Evolutionary conservation across 179 eudicot species (phyloP), one percentile per base, ranked within the genome.

Genomic region (Sideroxylon spinosum): DNA sequence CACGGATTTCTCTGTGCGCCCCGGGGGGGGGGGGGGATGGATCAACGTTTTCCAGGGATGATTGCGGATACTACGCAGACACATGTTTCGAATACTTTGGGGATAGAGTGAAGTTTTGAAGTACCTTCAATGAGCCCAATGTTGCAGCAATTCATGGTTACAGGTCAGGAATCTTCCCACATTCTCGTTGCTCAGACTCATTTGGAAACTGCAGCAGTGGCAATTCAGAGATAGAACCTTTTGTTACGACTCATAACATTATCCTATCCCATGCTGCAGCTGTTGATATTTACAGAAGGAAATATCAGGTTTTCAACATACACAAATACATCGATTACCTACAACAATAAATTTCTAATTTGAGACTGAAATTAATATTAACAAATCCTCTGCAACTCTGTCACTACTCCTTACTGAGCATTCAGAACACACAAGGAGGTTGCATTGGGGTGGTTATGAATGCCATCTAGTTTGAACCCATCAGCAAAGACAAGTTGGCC

Each of bases 171-270:
- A 13, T 50, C 37, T 88, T 81, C 81, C 95, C 95, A 59, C 95
- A 93, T 17, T 81, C 86, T 23, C 86, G 87, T 46, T 91, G 97
- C 68, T 91, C 93, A 1, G 86, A 78, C 23, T 67, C 87, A 28
- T 91, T 82, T 26, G 92, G 95, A 22, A 87, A 89, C n/a, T 88
- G 97, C 62, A 86, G 81, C 10, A 50, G 63, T 60, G 93, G 95
- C n/a, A 85, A 92, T 78, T 91, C 95, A 2, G 91, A 89, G 79
- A 86, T 68, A 74, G 97, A 92, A 78, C 93, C 95, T 68, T 86
- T 85, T 78, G 78, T 92, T 71, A 91, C 90, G 50, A 93, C 92
- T 22, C 93, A 92, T 72, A 89, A 92, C 80, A 84, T 91, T 75
- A 92, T 92, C 68, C 83, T 92, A 49, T 83, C 90, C 81, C 97